Percentiles rank a stretch among this genome's conserved stretches.
Evolutionary conservation across 257 asterid genomes (phyloP).

Genomic region (Penstemon newberryi): DNA sequence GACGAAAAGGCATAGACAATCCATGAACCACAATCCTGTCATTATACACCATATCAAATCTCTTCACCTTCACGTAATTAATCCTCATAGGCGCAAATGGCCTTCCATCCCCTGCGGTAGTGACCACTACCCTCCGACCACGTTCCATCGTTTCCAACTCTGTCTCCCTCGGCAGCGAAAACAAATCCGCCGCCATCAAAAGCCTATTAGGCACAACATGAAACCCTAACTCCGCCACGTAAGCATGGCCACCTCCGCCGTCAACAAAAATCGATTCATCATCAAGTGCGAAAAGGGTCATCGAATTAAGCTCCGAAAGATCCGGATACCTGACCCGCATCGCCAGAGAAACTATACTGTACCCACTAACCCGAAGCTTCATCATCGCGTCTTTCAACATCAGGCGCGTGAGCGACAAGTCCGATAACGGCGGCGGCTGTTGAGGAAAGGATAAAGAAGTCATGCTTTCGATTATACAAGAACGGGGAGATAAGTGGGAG

Average conservation of each 20-base stretch:
- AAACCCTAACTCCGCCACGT: conserved; percentile 55
- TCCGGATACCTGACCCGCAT: conserved; percentile 59
- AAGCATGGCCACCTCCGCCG: conserved; percentile 54
- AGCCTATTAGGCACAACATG: conserved; percentile 67
- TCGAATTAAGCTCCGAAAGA: conserved; percentile 43
- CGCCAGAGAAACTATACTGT: conserved; percentile 55
- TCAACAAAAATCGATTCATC: conserved; percentile 59
- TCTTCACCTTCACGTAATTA: conserved; percentile 55
- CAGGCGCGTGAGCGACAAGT: conserved; percentile 37
- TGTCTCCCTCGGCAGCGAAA: conserved; percentile 39
- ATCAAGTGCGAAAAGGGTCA: conserved; percentile 76
- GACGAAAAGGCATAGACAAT: conserved; percentile 52
- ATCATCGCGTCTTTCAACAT: conserved; percentile 63
- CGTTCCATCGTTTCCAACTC: conserved; percentile 56
- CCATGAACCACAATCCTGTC: conserved; percentile 71
- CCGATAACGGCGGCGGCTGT: conserved; percentile 45
- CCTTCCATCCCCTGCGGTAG: conserved; percentile 62
- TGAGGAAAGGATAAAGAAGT: conserved; percentile 51
- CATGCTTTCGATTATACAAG: conserved; percentile 64
- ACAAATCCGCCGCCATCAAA: conserved; percentile 50
- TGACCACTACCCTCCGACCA: conserved; percentile 60
- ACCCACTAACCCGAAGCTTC: conserved; percentile 58
- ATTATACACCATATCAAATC: conserved; percentile 55
- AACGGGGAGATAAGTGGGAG: conserved; percentile 61
- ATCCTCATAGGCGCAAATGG: conserved; percentile 64